Evolutionary conservation across 441 rosid species (phyloP), one percentile per base, ranked within the genome.

Genomic region (Breynia disticha): DNA sequence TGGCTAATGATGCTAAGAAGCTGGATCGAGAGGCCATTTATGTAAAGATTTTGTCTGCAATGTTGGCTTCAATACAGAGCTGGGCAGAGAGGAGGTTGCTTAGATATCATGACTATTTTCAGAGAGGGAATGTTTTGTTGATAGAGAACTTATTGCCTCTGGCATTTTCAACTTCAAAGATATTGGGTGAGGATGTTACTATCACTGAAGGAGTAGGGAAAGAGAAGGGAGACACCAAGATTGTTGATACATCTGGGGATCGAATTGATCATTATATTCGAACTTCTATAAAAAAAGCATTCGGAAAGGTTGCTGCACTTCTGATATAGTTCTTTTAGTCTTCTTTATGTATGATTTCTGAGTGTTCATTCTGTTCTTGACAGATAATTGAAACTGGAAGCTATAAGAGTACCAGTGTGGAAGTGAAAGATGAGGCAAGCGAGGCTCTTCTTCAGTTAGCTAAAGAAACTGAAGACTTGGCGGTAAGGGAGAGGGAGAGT

Each of bases 21-120:
- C 78, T 75, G 0, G 94, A 88, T 18, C 65, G 84, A 6, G 98
- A 88, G 55, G 89, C 82, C 13, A 14, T 62, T 0, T 88, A 79
- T 61, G 77, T 79, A 42, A 82, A 77, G 66, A 50, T 86, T 9
- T 63, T 91, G 62, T 70, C 71, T 8, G 74, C 85, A 0, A 79
- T 86, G 59, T 46, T 88, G 63, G 76, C 76, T 28, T 79, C 95
- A 8, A 86, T 88, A 83, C 86, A 76, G 63, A 80, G 71, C 53
- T 91, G 97, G 98, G 84, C 87, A 0, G 95, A 88, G 78, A 82
- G 70, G 82, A 75, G 88, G 67, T 68, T 88, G 66, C 74, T 77
- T 37, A 64, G 75, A 46, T 88, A 91, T 61, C 98, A 86, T 63
- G 94, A 87, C 20, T 76, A 75, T 62, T 86, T 82, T 65, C 82